Percentiles rank a stretch among this genome's conserved stretches.
phyloP scores from a whole-genome alignment of 805 yeast genomes.

The Candida ortonii region DNA sequence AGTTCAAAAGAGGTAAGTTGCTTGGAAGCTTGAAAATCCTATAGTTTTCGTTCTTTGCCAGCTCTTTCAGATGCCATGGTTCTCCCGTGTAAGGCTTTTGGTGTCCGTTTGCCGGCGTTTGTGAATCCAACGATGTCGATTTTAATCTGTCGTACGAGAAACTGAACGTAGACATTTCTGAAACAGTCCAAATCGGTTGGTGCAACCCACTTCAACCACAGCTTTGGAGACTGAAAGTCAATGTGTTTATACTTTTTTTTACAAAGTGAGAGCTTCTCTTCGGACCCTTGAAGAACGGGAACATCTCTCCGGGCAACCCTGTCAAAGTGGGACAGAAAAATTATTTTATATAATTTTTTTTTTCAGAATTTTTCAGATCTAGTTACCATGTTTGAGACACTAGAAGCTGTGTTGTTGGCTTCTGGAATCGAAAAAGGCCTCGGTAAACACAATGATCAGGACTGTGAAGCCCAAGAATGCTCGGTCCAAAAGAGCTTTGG shows the following conservation, averaged over 20 bases:
- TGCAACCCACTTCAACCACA: no score
- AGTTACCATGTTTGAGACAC: neutral
- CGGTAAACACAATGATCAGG: conserved; percentile 40
- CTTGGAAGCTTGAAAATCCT: conserved; percentile 57
- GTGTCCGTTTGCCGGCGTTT: conserved; percentile 1
- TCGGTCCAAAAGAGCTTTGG: conserved; percentile 91
- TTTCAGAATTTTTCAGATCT: conserved; percentile 1
- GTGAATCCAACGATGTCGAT: no score
- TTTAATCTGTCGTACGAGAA: conserved; percentile 8
- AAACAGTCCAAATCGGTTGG: no score
- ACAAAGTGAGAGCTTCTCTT: no score
- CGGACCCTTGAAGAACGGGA: no score
- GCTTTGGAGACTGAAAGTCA: no score
- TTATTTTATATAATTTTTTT: conserved; percentile 10
- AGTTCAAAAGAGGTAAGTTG: conserved; percentile 42
- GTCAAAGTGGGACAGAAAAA: conserved; percentile 2
- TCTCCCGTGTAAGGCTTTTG: no score
- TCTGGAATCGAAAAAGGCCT: no score
- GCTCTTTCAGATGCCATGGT: no score
- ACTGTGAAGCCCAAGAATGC: conserved; percentile 86
- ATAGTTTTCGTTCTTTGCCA: conserved; percentile 58
- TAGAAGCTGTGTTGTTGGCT: no score
- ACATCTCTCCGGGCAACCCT: conserved; percentile 17
- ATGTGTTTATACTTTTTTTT: no score
- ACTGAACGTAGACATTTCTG: no score